Conservation (phyloP, 345 rosid species). For the Sonneratia caseolaris region DNA sequence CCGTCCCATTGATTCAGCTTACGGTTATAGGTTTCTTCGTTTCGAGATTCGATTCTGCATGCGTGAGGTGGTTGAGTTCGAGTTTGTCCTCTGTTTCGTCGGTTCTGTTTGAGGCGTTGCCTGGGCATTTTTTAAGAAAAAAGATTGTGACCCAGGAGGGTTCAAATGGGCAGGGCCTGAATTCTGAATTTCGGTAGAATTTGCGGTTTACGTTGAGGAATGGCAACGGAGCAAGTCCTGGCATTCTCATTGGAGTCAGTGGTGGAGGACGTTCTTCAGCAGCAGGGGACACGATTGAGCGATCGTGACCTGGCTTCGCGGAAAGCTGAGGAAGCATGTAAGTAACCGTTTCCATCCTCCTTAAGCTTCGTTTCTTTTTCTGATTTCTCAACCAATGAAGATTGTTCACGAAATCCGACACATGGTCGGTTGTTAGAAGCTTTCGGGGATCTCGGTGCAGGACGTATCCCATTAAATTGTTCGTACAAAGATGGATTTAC, state of each 20-base stretch:
- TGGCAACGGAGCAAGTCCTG: conserved; percentile 30
- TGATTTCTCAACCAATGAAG: background rate
- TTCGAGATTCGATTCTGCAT: too few species aligned
- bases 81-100: background rate
- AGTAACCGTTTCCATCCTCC: background rate
- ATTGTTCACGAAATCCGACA: background rate
- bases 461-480: background rate
- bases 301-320: conserved; percentile 37
- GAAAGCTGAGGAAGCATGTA: conserved; percentile 70
- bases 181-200: background rate
- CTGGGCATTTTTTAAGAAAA: background rate
- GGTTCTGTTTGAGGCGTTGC: background rate
- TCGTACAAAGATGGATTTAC: background rate
- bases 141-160: too few species aligned
- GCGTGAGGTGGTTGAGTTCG: background rate
- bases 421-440: background rate
- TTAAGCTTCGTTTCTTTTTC: background rate
- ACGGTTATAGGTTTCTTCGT: background rate
- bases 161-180: background rate
- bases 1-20: background rate
- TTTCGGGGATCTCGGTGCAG: background rate
- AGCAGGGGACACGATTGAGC: conserved; percentile 31
- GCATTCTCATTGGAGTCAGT: conserved; percentile 56
- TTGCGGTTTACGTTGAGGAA: conserved; percentile 8
- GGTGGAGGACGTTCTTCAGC: conserved; percentile 70